Evolutionary conservation across 768 basidiomycete species (phyloP), one percentile per base, ranked within the genome.

Genomic region (Termitomyces sp.): DNA sequence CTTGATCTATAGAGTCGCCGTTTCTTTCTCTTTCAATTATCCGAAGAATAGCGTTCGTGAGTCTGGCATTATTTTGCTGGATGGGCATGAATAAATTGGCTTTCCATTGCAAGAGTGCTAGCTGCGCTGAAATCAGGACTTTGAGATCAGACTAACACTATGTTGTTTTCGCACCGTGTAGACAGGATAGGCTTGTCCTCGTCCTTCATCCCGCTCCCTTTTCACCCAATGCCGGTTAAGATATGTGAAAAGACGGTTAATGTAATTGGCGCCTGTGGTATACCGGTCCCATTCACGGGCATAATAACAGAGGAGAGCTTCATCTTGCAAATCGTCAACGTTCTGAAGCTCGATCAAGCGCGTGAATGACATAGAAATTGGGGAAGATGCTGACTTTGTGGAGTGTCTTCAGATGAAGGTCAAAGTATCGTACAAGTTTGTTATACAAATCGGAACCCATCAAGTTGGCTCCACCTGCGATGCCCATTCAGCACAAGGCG

Each of bases 171-270:
- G 68, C 63, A 96, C 95, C 28, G 96, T 99, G 69, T 98, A 98
- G 20, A 99, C 92, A 1, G 86, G 87, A 74, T 98, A 98, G 22
- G 98, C 90, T 44, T 87, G 89, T 73, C 92, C 95, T 65, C 95
- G 80, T 16, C 97, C 97, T 71, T 98, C 96, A 65, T 98, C 96
- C 67, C 95, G 85, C 70, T 99, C 97, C 53, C 96, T 83, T 76
- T 95, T 96, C 45, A 99, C 96, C 97, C 97, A 99, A 73, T 98
- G 94, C 22, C 96, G 92, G 73, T 99, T 98, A 57, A 99, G 82
- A 75, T 98, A 98, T 2, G 93, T 95, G 77, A 98, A 98, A 36
- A 99, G 75, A 56, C 96, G 89, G 70, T 98, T 96, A 73, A 98
- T 93, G 70, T 97, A 98, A 68, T 92, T 94, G 1, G 96, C 95